Conservation (phyloP, 768 basidiomycete species). For the Phanerochaete carnosa region DNA sequence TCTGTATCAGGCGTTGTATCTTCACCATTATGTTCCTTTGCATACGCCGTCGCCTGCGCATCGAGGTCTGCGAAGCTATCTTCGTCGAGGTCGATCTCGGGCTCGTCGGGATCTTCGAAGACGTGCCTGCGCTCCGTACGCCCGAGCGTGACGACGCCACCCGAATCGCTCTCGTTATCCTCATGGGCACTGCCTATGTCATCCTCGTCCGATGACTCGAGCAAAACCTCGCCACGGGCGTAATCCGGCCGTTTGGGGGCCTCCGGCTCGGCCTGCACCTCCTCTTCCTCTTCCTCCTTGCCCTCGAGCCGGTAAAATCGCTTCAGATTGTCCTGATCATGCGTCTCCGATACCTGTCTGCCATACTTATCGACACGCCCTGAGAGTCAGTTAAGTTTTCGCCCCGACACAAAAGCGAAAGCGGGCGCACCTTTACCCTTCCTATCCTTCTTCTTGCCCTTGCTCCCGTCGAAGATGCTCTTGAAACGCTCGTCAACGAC, state of each 20-base stretch:
- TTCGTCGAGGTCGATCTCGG: conserved; percentile 81
- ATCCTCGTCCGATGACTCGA: conserved; percentile 86
- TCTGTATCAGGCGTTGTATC: conserved; percentile 38
- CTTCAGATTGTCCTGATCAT: conserved; percentile 72
- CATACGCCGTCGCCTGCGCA: conserved; percentile 66
- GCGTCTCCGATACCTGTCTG: conserved; percentile 59
- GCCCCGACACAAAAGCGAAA: background rate
- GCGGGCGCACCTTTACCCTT: conserved; percentile 19
- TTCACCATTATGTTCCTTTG: conserved; percentile 40
- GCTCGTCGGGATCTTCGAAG: conserved; percentile 37
- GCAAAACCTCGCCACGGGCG: conserved; percentile 83
- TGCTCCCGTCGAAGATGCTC: conserved; percentile 57
- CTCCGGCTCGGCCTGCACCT: conserved; percentile 15
- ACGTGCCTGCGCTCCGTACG: conserved; percentile 41
- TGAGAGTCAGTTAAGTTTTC: conserved; percentile 23
- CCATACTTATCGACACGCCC: conserved; percentile 89
- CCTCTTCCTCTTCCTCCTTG: conserved; percentile 36
- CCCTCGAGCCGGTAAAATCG: conserved; percentile 76
- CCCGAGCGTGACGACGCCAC: conserved; percentile 50
- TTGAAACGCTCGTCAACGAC: conserved; percentile 93
- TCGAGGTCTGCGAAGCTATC: conserved; percentile 66
- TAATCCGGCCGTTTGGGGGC: conserved; percentile 56
- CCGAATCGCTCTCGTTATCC: conserved; percentile 43
- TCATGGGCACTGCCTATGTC: conserved; percentile 34
- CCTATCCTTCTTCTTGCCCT: conserved; percentile 32